Evolutionary conservation across 2,329 filamentous ascomycete genomes (phyloP), one percentile per base, ranked within the genome.

Genomic region (Lizonia empirigonia): DNA sequence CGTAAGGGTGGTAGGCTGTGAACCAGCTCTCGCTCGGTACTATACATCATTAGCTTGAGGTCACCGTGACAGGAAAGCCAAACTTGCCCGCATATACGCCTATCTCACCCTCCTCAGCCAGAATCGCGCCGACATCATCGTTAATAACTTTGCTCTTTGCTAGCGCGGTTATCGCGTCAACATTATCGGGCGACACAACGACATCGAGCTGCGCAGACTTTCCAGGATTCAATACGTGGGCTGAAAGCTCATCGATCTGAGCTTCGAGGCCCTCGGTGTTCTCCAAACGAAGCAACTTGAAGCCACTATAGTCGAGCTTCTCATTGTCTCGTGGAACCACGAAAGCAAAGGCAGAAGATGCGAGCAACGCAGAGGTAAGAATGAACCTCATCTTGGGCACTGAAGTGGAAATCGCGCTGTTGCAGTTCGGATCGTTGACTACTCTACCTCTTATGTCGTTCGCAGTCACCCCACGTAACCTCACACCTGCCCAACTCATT

Each of bases 241-340:
- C 61, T 10, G 67, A 65, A 19, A 73, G 53, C 38, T 63, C 51
- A 44, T 71, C 67, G 29, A 73, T 59, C 41, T 70, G 52, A 16
- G 55, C 58, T 45, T 69, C 64, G 12, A 70, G 52, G 23, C 62
- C 56, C 13, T 55, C 52, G 23, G 50, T 55, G 35, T 62, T 56
- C n/a, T 65, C 56, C 23, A 73, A 45, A 30, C 70, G 69, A 13
- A 73, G 47, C 12, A 70, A 63, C 56, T 71, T 72, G 63, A 69
- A 72, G 52, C 70, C 70, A 54, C 57, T 64, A 55, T 73, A 73
- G 50, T 72, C 68, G 42, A 72, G 56, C 54, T 70, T 70, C 51
- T 68, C 55, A 15, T 55, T 60, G 34, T 57, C 59, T 32, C 59
- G 56, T 27, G 67, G 64, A 13, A 70, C 64, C 7, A 60, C 64